Evolutionary conservation across 768 basidiomycete genomes (phyloP).

Genomic region (Collybiopsis luxurians): DNA sequence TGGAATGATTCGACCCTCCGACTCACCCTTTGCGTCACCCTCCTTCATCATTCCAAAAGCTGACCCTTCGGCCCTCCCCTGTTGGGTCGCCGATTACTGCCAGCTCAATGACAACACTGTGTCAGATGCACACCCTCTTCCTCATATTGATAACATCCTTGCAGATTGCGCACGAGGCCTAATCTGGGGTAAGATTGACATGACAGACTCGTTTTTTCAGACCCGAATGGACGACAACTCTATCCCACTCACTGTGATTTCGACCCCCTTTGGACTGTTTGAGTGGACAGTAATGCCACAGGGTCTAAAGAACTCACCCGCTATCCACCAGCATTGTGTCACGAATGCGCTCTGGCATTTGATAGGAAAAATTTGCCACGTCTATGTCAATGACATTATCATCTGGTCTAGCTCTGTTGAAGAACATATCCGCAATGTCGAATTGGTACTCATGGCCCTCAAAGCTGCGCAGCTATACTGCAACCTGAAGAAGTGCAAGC

Average conservation of each 20-base stretch:
- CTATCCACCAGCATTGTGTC: slow-evolving; percentile 25
- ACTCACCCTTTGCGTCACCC: slow-evolving; percentile 22
- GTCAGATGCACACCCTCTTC: slow-evolving; percentile 18
- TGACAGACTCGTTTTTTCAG: slow-evolving; percentile 34
- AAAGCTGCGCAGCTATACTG: slow-evolving; percentile 17
- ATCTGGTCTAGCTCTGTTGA: slow-evolving; percentile 30
- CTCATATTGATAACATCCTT: slow-evolving; percentile 26
- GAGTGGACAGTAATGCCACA: slow-evolving; percentile 20
- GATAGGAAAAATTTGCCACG: slow-evolving; percentile 30
- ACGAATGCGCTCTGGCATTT: slow-evolving; percentile 18
- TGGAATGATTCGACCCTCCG: slow-evolving; percentile 22
- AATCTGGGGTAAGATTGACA: slow-evolving; percentile 34
- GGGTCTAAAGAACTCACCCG: slow-evolving; percentile 19
- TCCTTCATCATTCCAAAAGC: slow-evolving; percentile 30
- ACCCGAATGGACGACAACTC: slow-evolving; percentile 13
- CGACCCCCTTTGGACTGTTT: neutral
- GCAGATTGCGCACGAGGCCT: slow-evolving; percentile 31
- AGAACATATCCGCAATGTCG: slow-evolving; percentile 23
- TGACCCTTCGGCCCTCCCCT: slow-evolving; percentile 17
- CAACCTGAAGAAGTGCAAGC: slow-evolving; percentile 13
- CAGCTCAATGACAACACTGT: slow-evolving; percentile 20
- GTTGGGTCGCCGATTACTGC: slow-evolving; percentile 26
- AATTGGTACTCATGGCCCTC: slow-evolving; percentile 18
- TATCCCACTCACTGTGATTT: neutral
- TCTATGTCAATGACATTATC: slow-evolving; percentile 36